Evolutionary conservation across 345 rosid genomes (phyloP), one percentile per base, ranked within the genome.

Genomic region (Hevea brasiliensis): DNA sequence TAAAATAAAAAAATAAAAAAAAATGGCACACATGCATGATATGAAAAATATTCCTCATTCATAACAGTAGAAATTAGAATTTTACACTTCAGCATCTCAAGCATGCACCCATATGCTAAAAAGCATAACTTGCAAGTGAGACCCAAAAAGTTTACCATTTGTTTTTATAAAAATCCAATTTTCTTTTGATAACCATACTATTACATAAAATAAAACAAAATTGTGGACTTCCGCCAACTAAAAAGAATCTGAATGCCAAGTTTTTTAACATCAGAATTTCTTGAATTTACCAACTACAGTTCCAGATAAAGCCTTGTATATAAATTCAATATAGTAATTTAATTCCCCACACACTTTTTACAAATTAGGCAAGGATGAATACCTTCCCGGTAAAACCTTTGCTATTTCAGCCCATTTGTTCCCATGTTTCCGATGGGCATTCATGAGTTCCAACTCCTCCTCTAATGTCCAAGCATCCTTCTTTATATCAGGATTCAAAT

Each of bases 321-420:
- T 27, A 6, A 68, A 37, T 23, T 68, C 29, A 40, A 23, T 41
- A 41, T 14, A 35, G 7, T 10, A n/a, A n/a, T n/a, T n/a, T n/a
- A n/a, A n/a, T n/a, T n/a, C n/a, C n/a, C n/a, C n/a, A 32, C 4
- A 32, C 37, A 32, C n/a, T n/a, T n/a, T 32, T 32, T 32, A 32
- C 37, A 32, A 32, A 4, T 32, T 32, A 32, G 37, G 2, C 37
- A 32, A 32, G 59, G 61, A 41, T 29, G 40, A 8, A 45, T 86
- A 96, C 99, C 99, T 96, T 85, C 99, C 99, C n/a, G 92, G 95
- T 73, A 96, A 84, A 77, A 89, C 90, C 81, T 88, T 96, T 27
- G 99, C 98, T 54, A 96, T 96, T 83, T 93, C 96, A 77, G 99
- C 99, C 99, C 99, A 95, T 80, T 81, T 92, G 86, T 95, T 95